Percentiles rank a stretch among this genome's conserved stretches.
phyloP scores from a whole-genome alignment of 2,329 filamentous ascomycete genomes.

The Colletotrichum spinosum region DNA sequence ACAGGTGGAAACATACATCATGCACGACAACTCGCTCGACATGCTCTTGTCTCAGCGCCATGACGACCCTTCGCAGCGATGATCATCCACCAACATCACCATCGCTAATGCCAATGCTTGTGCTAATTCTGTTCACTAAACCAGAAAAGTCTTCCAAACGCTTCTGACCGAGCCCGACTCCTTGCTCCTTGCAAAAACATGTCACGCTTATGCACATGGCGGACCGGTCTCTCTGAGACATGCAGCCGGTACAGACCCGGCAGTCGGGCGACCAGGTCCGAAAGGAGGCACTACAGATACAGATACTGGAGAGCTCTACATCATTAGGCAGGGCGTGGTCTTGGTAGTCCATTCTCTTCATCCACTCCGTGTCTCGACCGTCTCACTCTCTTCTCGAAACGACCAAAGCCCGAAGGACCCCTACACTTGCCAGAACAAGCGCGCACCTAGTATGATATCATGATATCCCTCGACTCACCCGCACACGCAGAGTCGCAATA shows the following conservation, averaged over 20 bases:
- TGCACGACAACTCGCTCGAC: slow-evolving; percentile 5
- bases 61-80: slow-evolving; percentile 16
- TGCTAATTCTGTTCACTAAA: no score
- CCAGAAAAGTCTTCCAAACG: no score
- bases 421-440: no score
- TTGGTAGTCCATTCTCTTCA: no score
- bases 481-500: slow-evolving; percentile 14
- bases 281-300: no score
- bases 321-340: no score
- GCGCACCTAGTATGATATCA: slow-evolving; percentile 6
- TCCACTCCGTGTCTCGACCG: no score
- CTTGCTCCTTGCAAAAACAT: background rate
- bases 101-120: background rate
- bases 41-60: slow-evolving; percentile 23
- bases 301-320: no score
- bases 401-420: no score
- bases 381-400: no score
- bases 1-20: background rate
- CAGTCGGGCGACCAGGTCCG: background rate
- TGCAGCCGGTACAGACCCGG: slow-evolving; percentile 15
- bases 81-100: slow-evolving; percentile 18
- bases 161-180: no score
- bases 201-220: slow-evolving; percentile 6
- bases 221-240: slow-evolving; percentile 13
- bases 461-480: background rate